Evolutionary conservation across 345 rosid species (phyloP).

Genomic region (Citrus mangshanensis): DNA sequence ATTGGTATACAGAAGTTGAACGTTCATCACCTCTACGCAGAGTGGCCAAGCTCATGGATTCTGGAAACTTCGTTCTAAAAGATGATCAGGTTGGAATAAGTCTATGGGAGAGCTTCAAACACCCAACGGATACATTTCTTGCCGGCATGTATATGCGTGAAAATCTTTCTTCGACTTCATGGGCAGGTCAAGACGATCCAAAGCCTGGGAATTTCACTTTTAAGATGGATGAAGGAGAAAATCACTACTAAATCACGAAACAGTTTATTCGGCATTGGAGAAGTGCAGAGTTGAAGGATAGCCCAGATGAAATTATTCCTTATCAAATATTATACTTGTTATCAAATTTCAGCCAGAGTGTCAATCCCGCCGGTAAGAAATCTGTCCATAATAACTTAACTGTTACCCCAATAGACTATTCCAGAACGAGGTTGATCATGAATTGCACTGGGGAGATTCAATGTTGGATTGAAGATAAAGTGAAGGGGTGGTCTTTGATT

Average conservation of each 20-base stretch:
- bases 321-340: neutral
- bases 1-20: neutral
- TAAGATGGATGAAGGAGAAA: neutral
- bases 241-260: neutral
- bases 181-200: slow-evolving; percentile 34
- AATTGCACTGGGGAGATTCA: slow-evolving; percentile 31
- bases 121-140: slow-evolving; percentile 40
- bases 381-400: neutral
- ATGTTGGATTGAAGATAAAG: slow-evolving; percentile 5
- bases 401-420: neutral
- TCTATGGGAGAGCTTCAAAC: slow-evolving; percentile 28
- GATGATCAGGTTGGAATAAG: accelerated
- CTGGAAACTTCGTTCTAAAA: slow-evolving; percentile 29
- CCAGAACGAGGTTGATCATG: slow-evolving; percentile 31
- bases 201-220: slow-evolving; percentile 30
- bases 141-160: slow-evolving; percentile 32
- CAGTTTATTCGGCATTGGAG: neutral
- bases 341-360: slow-evolving; percentile 10
- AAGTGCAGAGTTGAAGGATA: neutral
- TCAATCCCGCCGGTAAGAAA: neutral
- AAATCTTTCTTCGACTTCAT: slow-evolving; percentile 22
- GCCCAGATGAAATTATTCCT: neutral
- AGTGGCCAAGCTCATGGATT: slow-evolving; percentile 18
- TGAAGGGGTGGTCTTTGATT: slow-evolving; percentile 20
- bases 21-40: neutral